phyloP scores from a whole-genome alignment of 495 filamentous ascomycete genomes.

The Aspergillus wentii region DNA sequence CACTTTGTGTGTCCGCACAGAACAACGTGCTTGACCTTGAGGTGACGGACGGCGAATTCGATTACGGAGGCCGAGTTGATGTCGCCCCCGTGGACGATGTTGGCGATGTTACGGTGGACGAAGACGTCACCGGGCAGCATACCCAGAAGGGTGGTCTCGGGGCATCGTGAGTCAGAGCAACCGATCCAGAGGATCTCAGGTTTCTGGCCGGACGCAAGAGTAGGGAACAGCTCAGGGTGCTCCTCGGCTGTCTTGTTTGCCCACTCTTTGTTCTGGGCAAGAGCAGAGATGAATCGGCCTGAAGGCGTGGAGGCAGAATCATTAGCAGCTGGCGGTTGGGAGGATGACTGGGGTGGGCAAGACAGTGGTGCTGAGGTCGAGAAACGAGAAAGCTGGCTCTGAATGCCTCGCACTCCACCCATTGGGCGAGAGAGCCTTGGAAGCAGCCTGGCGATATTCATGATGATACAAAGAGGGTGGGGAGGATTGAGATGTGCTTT shows the following conservation, averaged over 20 bases:
- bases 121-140: constrained; percentile 86
- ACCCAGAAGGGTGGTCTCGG: constrained; percentile 78
- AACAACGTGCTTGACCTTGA: constrained; percentile 78
- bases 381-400: constrained; percentile 5
- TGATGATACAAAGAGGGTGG: constrained; percentile 6
- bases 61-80: constrained; percentile 74
- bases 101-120: constrained; percentile 93
- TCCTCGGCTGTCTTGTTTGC: constrained; percentile 57
- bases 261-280: constrained; percentile 63
- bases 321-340: constrained; percentile 13
- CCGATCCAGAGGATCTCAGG: constrained; percentile 88
- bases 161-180: constrained; percentile 85
- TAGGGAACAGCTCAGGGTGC: constrained; percentile 69
- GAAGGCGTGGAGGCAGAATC: constrained; percentile 5
- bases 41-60: constrained; percentile 69
- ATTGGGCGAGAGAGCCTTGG: constrained; percentile 11
- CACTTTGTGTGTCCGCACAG: constrained; percentile 81
- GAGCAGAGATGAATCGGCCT: constrained; percentile 29
- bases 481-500: background rate
- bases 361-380: constrained; percentile 17
- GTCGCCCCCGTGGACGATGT: constrained; percentile 74
- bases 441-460: constrained; percentile 21
- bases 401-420: background rate
- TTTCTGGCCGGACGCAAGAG: constrained; percentile 61
- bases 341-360: constrained; percentile 12